Conservation (phyloP, 2,329 filamentous ascomycete genomes). For the Epichloe typhina region DNA sequence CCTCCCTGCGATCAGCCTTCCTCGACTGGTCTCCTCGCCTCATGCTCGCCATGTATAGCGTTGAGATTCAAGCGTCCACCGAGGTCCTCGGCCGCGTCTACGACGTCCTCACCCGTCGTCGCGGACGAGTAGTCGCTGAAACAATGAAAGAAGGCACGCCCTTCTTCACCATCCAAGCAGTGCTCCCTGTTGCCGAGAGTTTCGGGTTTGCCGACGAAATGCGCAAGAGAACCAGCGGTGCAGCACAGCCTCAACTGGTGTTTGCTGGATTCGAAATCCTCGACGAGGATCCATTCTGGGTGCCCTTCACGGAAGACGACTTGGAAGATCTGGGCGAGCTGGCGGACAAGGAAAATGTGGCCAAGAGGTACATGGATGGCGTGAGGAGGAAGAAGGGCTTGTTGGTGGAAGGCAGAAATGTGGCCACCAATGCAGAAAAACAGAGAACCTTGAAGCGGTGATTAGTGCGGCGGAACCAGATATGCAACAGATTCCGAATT, state of each 20-base stretch:
- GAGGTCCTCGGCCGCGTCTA: constrained; percentile 94
- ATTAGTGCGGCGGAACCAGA: neutral
- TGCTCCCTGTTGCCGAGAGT: constrained; percentile 83
- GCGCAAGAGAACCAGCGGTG: constrained; percentile 81
- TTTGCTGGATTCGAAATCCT: constrained; percentile 88
- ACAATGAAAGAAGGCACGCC: constrained; percentile 89
- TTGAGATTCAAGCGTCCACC: constrained; percentile 91
- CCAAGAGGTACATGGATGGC: constrained; percentile 87
- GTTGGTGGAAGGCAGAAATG: constrained; percentile 62
- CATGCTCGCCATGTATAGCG: constrained; percentile 93
- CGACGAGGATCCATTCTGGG: constrained; percentile 96
- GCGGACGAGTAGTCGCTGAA: constrained; percentile 80
- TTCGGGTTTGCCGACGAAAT: constrained; percentile 97
- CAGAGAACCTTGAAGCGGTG: constrained; percentile 57
- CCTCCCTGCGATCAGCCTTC: constrained; percentile 73
- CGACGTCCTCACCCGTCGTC: constrained; percentile 88
- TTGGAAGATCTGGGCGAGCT: constrained; percentile 90
- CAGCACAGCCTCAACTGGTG: constrained; percentile 81
- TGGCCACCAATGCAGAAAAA: constrained; percentile 86
- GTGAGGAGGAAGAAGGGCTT: constrained; percentile 81
- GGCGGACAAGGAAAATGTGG: constrained; percentile 89
- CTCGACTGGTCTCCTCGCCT: constrained; percentile 94
- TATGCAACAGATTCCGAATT: neutral
- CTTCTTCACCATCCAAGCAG: constrained; percentile 85
- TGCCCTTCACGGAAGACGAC: constrained; percentile 91